Base-by-base conservation (phyloP, 2,329 filamentous ascomycete species). In the Apiospora kogelbergensis region DNA sequence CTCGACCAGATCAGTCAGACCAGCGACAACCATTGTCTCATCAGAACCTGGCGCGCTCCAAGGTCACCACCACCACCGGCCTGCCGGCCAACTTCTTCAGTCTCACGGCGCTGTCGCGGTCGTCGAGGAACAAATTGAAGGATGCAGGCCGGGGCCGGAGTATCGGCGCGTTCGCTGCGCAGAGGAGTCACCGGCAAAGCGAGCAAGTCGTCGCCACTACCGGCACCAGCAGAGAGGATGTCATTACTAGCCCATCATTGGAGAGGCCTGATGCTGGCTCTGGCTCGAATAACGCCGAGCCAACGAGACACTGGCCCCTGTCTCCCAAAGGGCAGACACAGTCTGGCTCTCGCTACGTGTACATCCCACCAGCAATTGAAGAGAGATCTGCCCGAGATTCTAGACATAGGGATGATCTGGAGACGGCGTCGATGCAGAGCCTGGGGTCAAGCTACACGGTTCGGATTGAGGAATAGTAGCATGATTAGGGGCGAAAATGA, bases 51-150 rank as follows among this genome's bases (percentile, higher is more conserved):
- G 3, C 5, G 2, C 46, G 13, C 13, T 5, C 30, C 17, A 42
- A 13, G 11, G 48, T 26, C 2, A 3, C 48, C 22, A 45, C 37
- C 63, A 26, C 40, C 13, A 45, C 63, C 0, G 63, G 63, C 2
- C 63, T 65, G 5, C 63, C 63, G 1, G 41, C 41, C 63, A 65
- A 45, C 6, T 65, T 65, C 63, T 65, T 65, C 41, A 65, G 63
- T 17, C 63, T 65, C 30, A 33, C 63, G 63, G 63, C 63, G 15
- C 41, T 65, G 41, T 42, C 63, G 15, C 63, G 63, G 24, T 42
- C 41, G 7, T 30, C 63, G 41, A 17, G 24, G 24, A 45, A 30
- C 41, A 65, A 33, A 41, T 24, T 45, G 40, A 60, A 60, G 53
- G 11, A 22, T 30, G 53, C 30, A 30, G 53, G 53, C 0, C 53